Evolutionary conservation across 2,329 filamentous ascomycete species (phyloP), one percentile per base, ranked within the genome.

Genomic region (Ophiocordyceps camponoti-saundersi): DNA sequence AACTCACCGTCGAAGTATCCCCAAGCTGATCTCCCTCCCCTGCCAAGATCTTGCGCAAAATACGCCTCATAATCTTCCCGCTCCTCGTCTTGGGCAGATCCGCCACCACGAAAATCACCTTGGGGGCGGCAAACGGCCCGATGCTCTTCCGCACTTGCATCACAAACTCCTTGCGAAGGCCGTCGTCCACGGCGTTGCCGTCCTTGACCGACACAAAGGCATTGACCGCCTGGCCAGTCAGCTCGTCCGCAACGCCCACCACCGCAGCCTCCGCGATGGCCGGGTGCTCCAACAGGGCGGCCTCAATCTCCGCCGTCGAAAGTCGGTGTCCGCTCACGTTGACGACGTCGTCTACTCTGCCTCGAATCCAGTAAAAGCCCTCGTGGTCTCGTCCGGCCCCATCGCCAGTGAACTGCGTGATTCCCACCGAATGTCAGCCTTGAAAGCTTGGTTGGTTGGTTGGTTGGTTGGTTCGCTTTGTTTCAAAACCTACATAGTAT

Each of bases 361-460:
- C 92, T 52, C 92, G 86, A 63, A 98, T 98, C 92, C 92, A 98
- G 79, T 96, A 98, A 73, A 95, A 98, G 48, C 92, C 92, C 59
- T 98, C 92, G 66, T 95, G 85, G 63, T 98, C 92, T 61, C 92
- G 85, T 50, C 85, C 92, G 48, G 92, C 92, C 61, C 92, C 92
- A 61, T 98, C 92, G 49, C 86, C 86, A 16, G 86, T 92, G 69
- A 92, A 93, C 81, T 86, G 54, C 43, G 48, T 5, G 16, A 39
- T 23, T 11, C 47, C 6, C 21, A 7, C 44, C 18, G 8, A 6
- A 3, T 13, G 40, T 42, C 20, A 44, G 26, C 42, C 42, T 18
- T n/a, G 26, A 13, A 40, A 18, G n/a, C n/a, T n/a, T n/a, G n/a
- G n/a, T n/a, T n/a, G n/a, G n/a, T n/a, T n/a, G n/a, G n/a, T n/a